Evolutionary conservation across 2,329 filamentous ascomycete genomes (phyloP), one percentile per base, ranked within the genome.

Genomic region (Helicocarpus griseus): DNA sequence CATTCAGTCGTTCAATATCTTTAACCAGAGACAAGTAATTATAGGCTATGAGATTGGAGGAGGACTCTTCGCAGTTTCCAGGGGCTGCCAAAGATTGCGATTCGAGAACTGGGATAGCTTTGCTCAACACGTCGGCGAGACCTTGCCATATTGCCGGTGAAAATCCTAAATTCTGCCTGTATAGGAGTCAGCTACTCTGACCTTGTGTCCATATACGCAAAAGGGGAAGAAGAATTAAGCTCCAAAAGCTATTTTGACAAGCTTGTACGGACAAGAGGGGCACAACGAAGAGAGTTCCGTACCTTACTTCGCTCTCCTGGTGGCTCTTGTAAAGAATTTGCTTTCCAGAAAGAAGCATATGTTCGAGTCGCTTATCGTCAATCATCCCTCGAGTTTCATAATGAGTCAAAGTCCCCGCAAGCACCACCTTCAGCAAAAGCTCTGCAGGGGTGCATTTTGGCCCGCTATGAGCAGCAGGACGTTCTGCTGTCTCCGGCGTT

Each of bases 1-100:
- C 78, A 58, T 83, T 82, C 39, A 85, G 64, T 26, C 80, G 71
- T 61, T 83, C 80, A 51, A 84, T 74, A 58, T 85, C 81, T 57
- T 80, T 78, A 55, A 81, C 75, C 48, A 84, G 64, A 5, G 71
- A 75, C 47, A 76, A 74, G 54, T 81, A 79, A 59, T 81, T 78
- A 53, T 73, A 73, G 13, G 80, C 80, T 56, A 85, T 83, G 17
- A 83, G 68, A 33, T 80, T 78, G 3, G 80, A 80, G 6, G 76
- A 80, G 5, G 76, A 80, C 1, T 78, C 75, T 56, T 81, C 78
- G 53, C 80, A 81, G 56, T 78, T 77, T 26, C 77, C 75, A 14
- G 71, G 67, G 17, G 72, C 72, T 5, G 78, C 76, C 59, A 84
- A 83, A 29, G 77, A 82, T 56, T 81, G 78, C 31, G 74, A 72